A percentile compares a stretch with the other conserved stretches of the same genome.
Conservation (phyloP, 1,139 yeast genomes). For the Geotrichum klebahnii region DNA sequence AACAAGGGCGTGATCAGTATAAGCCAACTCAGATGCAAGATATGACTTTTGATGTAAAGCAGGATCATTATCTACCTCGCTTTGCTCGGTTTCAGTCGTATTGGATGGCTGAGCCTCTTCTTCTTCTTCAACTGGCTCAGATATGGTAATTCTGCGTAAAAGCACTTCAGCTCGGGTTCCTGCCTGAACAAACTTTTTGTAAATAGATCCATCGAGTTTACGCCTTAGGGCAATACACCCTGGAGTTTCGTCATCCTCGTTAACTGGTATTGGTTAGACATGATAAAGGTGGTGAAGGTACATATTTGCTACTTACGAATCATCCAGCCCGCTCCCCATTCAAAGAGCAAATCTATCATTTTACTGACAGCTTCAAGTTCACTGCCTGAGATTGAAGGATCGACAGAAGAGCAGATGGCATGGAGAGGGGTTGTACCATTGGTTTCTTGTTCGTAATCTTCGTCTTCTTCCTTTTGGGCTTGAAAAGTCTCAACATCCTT, state of each 20-base stretch:
- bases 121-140: slow-evolving; percentile 49
- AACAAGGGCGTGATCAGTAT: slow-evolving; percentile 64
- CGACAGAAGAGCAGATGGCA: slow-evolving; percentile 41
- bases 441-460: slow-evolving; percentile 44
- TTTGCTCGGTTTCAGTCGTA: slow-evolving; percentile 22
- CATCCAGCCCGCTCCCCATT: slow-evolving; percentile 91
- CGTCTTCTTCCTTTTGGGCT: slow-evolving; percentile 37
- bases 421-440: slow-evolving; percentile 77
- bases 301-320: slow-evolving; percentile 24
- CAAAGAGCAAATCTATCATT: slow-evolving; percentile 63
- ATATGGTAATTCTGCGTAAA: slow-evolving; percentile 66
- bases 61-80: slow-evolving; percentile 28
- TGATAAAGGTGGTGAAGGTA: neutral
- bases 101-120: slow-evolving; percentile 33
- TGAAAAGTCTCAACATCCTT: slow-evolving; percentile 55
- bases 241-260: slow-evolving; percentile 44
- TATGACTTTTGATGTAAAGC: slow-evolving; percentile 55
- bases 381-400: slow-evolving; percentile 37
- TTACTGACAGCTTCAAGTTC: slow-evolving; percentile 49
- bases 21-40: slow-evolving; percentile 62
- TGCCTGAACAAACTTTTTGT: slow-evolving; percentile 65
- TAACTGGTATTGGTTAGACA: slow-evolving; percentile 42
- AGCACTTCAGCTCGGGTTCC: slow-evolving; percentile 88
- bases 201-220: slow-evolving; percentile 34
- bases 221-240: slow-evolving; percentile 41